These are phyloP conservation scores for Turritis glabra DNA, from an alignment of 345 rosid genomes.

Conservation along the genomic window DNA sequence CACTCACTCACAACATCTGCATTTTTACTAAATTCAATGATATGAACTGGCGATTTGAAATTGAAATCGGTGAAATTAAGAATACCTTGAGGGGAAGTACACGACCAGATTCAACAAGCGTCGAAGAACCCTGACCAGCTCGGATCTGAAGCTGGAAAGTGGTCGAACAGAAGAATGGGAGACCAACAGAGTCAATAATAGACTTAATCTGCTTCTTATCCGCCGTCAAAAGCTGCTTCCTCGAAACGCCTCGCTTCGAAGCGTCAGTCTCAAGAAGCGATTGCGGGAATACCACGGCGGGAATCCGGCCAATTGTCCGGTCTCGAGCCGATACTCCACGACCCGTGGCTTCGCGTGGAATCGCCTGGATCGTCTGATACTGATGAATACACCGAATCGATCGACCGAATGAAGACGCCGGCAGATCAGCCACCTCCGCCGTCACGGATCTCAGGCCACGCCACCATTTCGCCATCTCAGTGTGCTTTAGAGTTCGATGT, in stretches of 20 bases:
- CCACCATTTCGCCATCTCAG: constrained; percentile 44
- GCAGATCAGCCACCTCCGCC: constrained; percentile 17
- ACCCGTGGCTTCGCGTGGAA: constrained; percentile 67
- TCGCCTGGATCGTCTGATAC: constrained; percentile 76
- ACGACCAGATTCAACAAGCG: constrained; percentile 68
- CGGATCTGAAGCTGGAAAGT: constrained; percentile 77
- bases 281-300: constrained; percentile 73
- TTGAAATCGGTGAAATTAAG: neutral
- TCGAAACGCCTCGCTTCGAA: constrained; percentile 43
- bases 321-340: constrained; percentile 59
- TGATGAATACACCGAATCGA: constrained; percentile 34
- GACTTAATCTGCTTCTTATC: constrained; percentile 76
- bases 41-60: neutral
- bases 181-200: constrained; percentile 56
- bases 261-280: constrained; percentile 48
- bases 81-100: constrained; percentile 81
- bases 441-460: constrained; percentile 39
- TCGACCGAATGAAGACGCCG: constrained; percentile 18
- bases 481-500: constrained; percentile 7
- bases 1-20: neutral
- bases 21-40: neutral
- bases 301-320: constrained; percentile 72
- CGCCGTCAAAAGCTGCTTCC: constrained; percentile 67
- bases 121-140: constrained; percentile 73
- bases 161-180: constrained; percentile 78